Evolutionary conservation across 2,329 filamentous ascomycete genomes (phyloP), one percentile per base, ranked within the genome.

Genomic region (Cadophora luteo-olivacea): DNA sequence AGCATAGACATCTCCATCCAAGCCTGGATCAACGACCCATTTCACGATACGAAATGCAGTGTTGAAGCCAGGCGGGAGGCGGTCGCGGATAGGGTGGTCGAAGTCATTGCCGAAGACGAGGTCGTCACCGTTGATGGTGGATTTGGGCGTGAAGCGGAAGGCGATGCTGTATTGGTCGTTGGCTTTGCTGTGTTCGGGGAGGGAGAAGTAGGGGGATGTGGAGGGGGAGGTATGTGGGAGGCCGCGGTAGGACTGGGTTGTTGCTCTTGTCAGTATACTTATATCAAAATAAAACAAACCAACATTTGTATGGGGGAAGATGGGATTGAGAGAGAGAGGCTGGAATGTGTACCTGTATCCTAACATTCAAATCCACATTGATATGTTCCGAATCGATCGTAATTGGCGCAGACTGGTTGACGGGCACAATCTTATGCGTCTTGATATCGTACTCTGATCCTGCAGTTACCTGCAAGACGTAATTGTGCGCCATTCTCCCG

Each of bases 71-170:
- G 93, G 92, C 0, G 96, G 95, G 1, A 99, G 84, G 19, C 90
- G 87, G 77, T 97, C 91, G 36, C 93, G 88, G 74, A 99, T 96
- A 0, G 96, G 93, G 62, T 92, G 88, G 77, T 97, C 94, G 78
- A 98, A 97, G 83, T 97, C 94, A 79, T 98, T 98, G 52, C 95
- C 96, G 75, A 97, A 97, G 65, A 97, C 89, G 2, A 99, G 84
- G 70, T 97, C 89, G 45, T 78, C 71, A 16, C 70, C 74, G 65
- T 58, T 70, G 65, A 72, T 72, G 71, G 68, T 58, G 9, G 41
- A 60, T 75, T 92, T 92, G n/a, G 91, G 92, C 0, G 86, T 89
- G 79, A 97, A 92, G 57, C 87, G 86, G 77, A 97, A 91, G 38
- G 88, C 85, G 75, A 98, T 93, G 75, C 90, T 92, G 83, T 97